These are phyloP conservation scores for Paxillus rubicundulus DNA, from an alignment of 768 basidiomycete species.

Conservation along the genomic window DNA sequence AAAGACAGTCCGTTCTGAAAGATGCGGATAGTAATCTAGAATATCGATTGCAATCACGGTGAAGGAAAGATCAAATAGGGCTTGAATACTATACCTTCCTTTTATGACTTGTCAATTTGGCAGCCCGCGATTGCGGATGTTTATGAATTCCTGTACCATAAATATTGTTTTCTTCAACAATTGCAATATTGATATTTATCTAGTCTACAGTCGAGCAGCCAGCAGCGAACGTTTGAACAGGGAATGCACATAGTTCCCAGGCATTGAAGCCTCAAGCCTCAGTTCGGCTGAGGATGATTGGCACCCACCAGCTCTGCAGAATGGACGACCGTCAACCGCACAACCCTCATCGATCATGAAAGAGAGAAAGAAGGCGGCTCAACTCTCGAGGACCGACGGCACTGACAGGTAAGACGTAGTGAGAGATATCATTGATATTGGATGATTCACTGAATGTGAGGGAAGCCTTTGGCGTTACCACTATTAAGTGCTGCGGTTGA, in stretches of 20 bases:
- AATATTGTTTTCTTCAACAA: not conserved
- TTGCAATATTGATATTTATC: not conserved
- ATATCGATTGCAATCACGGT: too few species aligned
- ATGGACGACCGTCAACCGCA: conserved; percentile 1
- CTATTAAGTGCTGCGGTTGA: conserved; percentile 22
- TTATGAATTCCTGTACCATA: too few species aligned
- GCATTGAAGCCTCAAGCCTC: too few species aligned
- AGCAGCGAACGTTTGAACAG: too few species aligned
- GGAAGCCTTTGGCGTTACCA: conserved; percentile 8
- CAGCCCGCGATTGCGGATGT: conserved; percentile 29
- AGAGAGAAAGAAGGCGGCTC: too few species aligned
- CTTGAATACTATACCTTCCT: conserved; percentile 3
- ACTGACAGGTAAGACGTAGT: conserved; percentile 4
- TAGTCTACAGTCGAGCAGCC: not conserved
- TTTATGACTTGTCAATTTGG: conserved; percentile 7
- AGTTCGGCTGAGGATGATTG: not conserved
- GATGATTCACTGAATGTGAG: too few species aligned
- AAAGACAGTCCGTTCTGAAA: too few species aligned
- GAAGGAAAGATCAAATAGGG: not conserved
- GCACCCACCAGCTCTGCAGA: conserved; percentile 8
- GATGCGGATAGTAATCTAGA: too few species aligned
- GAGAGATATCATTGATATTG: not conserved
- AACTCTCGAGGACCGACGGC: too few species aligned
- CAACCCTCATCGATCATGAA: too few species aligned
- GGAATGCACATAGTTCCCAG: too few species aligned